Conservation (phyloP, 257 asterid genomes). For the Anisodus acutangulus region DNA sequence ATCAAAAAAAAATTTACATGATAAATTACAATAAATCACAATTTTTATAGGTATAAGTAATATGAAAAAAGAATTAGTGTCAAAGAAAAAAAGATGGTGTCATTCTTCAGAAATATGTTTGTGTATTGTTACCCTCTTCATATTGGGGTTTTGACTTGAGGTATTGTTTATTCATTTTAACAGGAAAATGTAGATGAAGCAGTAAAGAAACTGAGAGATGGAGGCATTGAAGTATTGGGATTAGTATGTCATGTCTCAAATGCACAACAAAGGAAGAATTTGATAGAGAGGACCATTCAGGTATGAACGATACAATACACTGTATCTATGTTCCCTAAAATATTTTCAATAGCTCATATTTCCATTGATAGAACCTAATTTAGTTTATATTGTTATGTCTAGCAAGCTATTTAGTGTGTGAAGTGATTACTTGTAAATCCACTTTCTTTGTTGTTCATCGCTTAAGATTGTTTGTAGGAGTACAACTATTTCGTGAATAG, state of each 20-base stretch:
- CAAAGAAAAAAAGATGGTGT: background rate
- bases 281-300: slow-evolving; percentile 71
- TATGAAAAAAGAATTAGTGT: background rate
- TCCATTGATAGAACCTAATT: background rate
- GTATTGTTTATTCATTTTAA: slow-evolving; percentile 27
- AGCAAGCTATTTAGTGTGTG: background rate
- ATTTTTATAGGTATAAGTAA: background rate
- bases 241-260: slow-evolving; percentile 87
- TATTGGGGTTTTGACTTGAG: background rate
- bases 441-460: background rate
- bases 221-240: slow-evolving; percentile 74
- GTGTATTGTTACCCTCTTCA: background rate
- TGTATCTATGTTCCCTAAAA: background rate
- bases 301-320: slow-evolving; percentile 36
- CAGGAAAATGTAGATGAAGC: slow-evolving; percentile 93
- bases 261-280: slow-evolving; percentile 76
- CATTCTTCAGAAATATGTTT: background rate
- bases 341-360: background rate
- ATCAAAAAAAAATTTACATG: background rate
- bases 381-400: background rate
- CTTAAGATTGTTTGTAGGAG: background rate
- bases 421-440: background rate
- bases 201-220: slow-evolving; percentile 61
- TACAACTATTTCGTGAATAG: background rate
- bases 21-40: background rate